A percentile compares a stretch with the other conserved stretches of the same genome.
Conservation (phyloP, 1,284 basidiomycete species). For the Pascua sp. region DNA sequence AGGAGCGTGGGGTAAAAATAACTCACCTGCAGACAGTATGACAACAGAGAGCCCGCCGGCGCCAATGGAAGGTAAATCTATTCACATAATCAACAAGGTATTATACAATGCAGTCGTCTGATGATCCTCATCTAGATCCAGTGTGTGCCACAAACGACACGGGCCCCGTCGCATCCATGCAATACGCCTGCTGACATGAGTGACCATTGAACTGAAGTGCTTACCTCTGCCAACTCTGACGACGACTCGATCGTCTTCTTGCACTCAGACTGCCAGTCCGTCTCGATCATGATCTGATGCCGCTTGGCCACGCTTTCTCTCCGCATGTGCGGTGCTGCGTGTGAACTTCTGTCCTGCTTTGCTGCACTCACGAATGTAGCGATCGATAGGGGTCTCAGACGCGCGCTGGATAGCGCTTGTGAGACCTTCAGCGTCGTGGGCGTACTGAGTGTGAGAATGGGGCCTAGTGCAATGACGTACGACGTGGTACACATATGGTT, state of each 20-base stretch:
- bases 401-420: conserved; percentile 26
- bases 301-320: conserved; percentile 19
- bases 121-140: too few relatives aligned
- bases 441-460: neutral
- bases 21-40: too few relatives aligned
- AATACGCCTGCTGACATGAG: too few relatives aligned
- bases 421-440: conserved; percentile 30
- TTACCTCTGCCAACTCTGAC: too few relatives aligned
- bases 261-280: conserved; percentile 1
- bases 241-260: neutral
- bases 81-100: too few relatives aligned
- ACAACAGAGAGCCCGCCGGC: too few relatives aligned
- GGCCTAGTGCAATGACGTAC: neutral
- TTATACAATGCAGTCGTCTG: too few relatives aligned
- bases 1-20: too few relatives aligned
- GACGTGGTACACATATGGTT: conserved; percentile 51
- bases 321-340: conserved; percentile 19
- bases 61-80: too few relatives aligned
- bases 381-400: conserved; percentile 28
- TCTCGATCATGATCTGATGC: neutral
- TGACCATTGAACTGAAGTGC: too few relatives aligned
- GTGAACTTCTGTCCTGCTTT: neutral
- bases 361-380: conserved; percentile 18
- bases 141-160: too few relatives aligned
- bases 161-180: too few relatives aligned